Base-by-base conservation (phyloP, 169 alveolate species). In the Plasmodium adleri region DNA sequence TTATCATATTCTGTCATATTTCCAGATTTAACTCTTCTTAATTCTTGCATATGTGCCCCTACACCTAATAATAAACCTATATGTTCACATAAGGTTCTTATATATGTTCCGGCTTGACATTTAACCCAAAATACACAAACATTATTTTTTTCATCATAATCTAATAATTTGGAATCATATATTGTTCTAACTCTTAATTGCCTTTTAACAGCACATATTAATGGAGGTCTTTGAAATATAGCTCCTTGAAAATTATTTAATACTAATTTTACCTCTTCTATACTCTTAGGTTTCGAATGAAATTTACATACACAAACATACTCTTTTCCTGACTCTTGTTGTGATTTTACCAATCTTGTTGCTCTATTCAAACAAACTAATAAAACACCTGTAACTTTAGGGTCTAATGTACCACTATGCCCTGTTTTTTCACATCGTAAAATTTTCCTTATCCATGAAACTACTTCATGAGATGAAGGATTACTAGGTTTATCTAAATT, bases 41-140 rank as follows among this genome's bases (percentile, higher is more conserved):
- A 97, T 94, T 99, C 99, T 95, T 98, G 99, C 99, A 99, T 99
- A 93, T 99, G 99, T 9, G 99, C 99, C 9, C 99, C 99, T 60
- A 97, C 97, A 64, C 99, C 99, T 64, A 99, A 94, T 52, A 99
- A 92, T 67, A 98, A 95, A 43, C 99, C 99, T 95, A 99, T 89
- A 93, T 99, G 99, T 45, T 99, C 99, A 92, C 99, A 99, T 92
- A 98, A 94, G 22, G 99, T 99, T 66, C 99, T 97, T 62, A 99
- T 98, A 95, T 98, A 98, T 26, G 99, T 98, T 7, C 99, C 99
- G 13, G 99, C 99, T 95, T 99, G 99, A 85, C 99, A 99, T 75
- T 97, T 94, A 54, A 98, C 99, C 99, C 99, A 98, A 95, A 99
- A 98, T 60, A 97, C 98, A 22, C 99, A 99, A 97, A 98, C 74